These are phyloP conservation scores for Mortierella sp. DNA, from an alignment of 371 early-diverging fungal genomes.

Conservation along the genomic window DNA sequence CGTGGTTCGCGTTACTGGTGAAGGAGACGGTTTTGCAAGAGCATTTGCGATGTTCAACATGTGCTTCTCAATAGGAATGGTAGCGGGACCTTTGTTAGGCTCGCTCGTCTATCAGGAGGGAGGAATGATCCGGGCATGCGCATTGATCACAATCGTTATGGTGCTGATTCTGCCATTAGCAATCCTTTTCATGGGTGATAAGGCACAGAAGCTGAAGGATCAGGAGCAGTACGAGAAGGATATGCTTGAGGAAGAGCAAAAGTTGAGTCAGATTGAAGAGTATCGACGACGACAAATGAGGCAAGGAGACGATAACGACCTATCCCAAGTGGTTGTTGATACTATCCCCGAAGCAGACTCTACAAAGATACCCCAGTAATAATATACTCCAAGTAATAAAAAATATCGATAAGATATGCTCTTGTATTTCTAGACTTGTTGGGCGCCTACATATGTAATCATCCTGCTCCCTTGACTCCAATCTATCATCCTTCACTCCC, in stretches of 20 bases:
- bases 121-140: constrained; percentile 44
- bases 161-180: constrained; percentile 27
- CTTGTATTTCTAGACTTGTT: too few species aligned
- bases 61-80: constrained; percentile 57
- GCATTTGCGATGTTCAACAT: constrained; percentile 65
- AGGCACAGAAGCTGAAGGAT: constrained; percentile 34
- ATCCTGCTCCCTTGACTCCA: too few species aligned
- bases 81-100: constrained; percentile 35
- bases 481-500: neutral
- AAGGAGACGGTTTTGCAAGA: constrained; percentile 59
- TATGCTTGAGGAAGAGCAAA: constrained; percentile 28
- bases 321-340: neutral
- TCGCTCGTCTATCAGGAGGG: constrained; percentile 39
- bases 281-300: neutral
- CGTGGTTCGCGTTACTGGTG: constrained; percentile 55
- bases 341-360: neutral
- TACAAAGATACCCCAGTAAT: neutral
- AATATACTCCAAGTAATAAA: too few species aligned
- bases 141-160: constrained; percentile 24
- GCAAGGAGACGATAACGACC: constrained; percentile 3
- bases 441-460: too few species aligned
- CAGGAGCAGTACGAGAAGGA: constrained; percentile 33
- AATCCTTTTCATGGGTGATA: constrained; percentile 34
- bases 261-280: constrained; percentile 22
- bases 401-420: too few species aligned